Base-by-base conservation (phyloP, 345 rosid species). In the Syzygium aqueum region DNA sequence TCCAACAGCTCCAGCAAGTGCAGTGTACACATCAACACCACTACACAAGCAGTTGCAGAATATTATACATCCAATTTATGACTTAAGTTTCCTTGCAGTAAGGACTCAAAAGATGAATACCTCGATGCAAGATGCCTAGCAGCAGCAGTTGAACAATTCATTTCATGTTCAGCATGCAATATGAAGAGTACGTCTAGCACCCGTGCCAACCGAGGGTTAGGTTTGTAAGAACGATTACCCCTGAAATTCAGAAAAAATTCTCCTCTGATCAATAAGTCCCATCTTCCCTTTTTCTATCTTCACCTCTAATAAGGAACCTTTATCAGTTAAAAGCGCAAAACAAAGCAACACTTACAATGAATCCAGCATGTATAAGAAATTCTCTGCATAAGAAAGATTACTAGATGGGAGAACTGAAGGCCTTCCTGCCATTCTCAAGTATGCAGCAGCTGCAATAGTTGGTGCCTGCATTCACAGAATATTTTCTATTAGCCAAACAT, bases 111-210 rank as follows among this genome's bases (percentile, higher is more conserved):
- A 88, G 82, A 37, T 85, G 82, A 21, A 33, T 91, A 96, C 99
- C 99, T 95, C 53, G 98, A 98, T 77, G 99, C 98, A 88, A 98
- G 99, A 92, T 98, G 99, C 77, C 97, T 92, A 56, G 98, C 97
- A 91, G 99, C 98, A 90, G 99, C 88, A 17, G 99, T 95, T 16
- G 99, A 98, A 87, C 99, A 98, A 86, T 96, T 96, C 99, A 96
- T 95, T 91, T 98, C 99, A 92, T 98, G 99, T 89, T 98, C 99
- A 11, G 99, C 98, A 88, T 96, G 99, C 85, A 98, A 90, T 86
- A 98, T 94, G 92, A 98, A 96, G 89, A 98, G 97, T 53, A 96
- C 84, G 86, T 98, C 99, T 53, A 98, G 87, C 51, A 94, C 99
- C 86, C 97, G 96, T 88, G 99, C 99, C 22, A 98, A 88, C 54